phyloP scores from a whole-genome alignment of 192 early-diverging fungal genomes.

The Backusella tarrabulga region DNA sequence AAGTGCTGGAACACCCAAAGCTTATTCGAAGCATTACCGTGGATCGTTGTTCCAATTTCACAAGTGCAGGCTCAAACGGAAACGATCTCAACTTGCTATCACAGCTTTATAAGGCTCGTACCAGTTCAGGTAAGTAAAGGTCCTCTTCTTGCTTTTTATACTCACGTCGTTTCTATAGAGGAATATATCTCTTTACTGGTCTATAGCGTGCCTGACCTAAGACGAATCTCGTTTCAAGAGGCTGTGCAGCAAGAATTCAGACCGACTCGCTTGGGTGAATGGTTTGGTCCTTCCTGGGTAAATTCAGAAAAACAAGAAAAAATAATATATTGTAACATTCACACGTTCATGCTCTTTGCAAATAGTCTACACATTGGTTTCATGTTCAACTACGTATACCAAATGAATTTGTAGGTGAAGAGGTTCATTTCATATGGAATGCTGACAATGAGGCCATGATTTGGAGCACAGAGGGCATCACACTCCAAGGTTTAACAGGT shows the following conservation, averaged over 20 bases:
- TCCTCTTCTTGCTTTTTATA: background rate
- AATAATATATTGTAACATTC: background rate
- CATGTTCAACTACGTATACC: conserved; percentile 74
- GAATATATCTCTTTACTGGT: conserved; percentile 58
- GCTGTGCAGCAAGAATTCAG: conserved; percentile 69
- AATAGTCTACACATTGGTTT: conserved; percentile 75
- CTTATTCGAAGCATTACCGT: conserved; percentile 69
- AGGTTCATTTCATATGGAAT: conserved; percentile 88
- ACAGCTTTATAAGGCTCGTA: conserved; percentile 45
- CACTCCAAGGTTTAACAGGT: conserved; percentile 89
- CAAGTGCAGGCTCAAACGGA: conserved; percentile 58
- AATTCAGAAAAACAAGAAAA: background rate
- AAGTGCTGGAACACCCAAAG: conserved; percentile 33
- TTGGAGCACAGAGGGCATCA: conserved; percentile 81
- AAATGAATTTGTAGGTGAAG: conserved; percentile 53
- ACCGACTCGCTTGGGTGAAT: conserved; percentile 67
- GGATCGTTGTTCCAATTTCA: conserved; percentile 71
- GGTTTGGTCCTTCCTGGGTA: conserved; percentile 85
- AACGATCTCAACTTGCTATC: conserved; percentile 65
- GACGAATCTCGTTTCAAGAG: conserved; percentile 73
- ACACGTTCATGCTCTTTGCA: background rate
- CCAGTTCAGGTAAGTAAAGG: conserved; percentile 29
- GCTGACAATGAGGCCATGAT: conserved; percentile 85
- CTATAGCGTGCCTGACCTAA: conserved; percentile 64
- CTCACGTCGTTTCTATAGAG: background rate